Base-by-base conservation (phyloP, 257 asterid genomes). In the Solanum pinnatisectum region DNA sequence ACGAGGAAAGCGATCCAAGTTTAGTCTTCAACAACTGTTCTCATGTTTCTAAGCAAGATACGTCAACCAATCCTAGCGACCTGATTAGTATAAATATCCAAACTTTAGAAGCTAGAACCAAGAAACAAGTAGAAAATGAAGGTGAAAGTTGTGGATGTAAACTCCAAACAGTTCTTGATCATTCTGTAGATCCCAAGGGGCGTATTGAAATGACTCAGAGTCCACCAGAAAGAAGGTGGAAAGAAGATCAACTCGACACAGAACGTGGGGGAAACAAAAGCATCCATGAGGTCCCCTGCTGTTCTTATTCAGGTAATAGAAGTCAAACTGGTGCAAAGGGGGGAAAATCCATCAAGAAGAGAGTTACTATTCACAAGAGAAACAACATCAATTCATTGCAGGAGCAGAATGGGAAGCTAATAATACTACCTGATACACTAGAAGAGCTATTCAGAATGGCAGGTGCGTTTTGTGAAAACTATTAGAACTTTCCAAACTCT, bases 301-400 rank as follows among this genome's bases (percentile, higher is more conserved):
- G 88, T 71, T 78, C 90, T 7, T 56, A 87, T 87, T 76, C 79
- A 79, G 70, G 85, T 83, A 81, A 36, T 78, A 83, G 68, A 79
- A 88, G 89, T 88, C 91, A 91, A 67, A 83, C 67, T 33, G 74
- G 90, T 11, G 67, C 59, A 84, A 92, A 91, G 84, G 88, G 76
- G 88, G 44, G 42, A 37, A 88, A 88, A 63, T 74, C 86, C 5
- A 88, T 89, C 85, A 92, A 88, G 89, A 95, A 92, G 91, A 95
- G 98, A 92, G 98, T 95, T 84, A 95, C 98, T 85, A 93, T 96
- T 88, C 95, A 96, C 89, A 87, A 82, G 89, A 94, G 92, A 83
- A 90, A 86, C 83, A 85, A 90, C 18, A 86, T 89, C 18, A 73
- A 87, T n/a, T 42, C 85, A 84, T 78, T 91, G 23, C 78, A 87